phyloP scores from a whole-genome alignment of 805 yeast genomes.

The Jamesozyma rosinii region DNA sequence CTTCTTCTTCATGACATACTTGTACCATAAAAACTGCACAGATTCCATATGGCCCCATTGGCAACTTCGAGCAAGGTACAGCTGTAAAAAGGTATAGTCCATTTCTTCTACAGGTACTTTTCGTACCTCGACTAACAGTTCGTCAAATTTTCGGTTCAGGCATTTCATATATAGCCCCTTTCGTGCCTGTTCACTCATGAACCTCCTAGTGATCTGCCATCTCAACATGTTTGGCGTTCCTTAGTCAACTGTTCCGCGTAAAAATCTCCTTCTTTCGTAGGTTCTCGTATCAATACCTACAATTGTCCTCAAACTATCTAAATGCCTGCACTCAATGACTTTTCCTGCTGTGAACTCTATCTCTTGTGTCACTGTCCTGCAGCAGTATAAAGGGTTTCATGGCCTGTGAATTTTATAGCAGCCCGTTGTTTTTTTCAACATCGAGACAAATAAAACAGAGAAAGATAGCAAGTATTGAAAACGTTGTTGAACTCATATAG shows the following conservation, averaged over 20 bases:
- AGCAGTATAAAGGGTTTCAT: no score
- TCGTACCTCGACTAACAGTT: constrained; percentile 10
- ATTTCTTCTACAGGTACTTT: constrained; percentile 12
- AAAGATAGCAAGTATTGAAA: no score
- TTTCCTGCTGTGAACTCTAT: no score
- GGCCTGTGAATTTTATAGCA: no score
- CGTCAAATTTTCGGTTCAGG: constrained; percentile 21
- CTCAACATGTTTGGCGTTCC: background rate
- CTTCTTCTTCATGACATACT: constrained; percentile 17
- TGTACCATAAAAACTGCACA: constrained; percentile 23
- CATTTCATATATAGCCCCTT: constrained; percentile 16
- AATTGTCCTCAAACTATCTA: no score
- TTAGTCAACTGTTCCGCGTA: background rate
- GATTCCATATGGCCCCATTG: constrained; percentile 23
- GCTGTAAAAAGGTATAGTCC: constrained; percentile 20
- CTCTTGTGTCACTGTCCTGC: no score
- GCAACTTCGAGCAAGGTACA: constrained; percentile 18
- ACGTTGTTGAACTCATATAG: no score
- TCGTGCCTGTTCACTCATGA: constrained; percentile 9
- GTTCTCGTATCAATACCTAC: no score
- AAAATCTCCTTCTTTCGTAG: background rate
- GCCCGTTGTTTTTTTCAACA: no score
- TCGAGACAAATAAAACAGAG: no score
- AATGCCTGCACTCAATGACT: no score
- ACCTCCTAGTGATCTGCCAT: constrained; percentile 1